phyloP scores from a whole-genome alignment of 1,284 basidiomycete species.

The Lignosus rhinocerotis region DNA sequence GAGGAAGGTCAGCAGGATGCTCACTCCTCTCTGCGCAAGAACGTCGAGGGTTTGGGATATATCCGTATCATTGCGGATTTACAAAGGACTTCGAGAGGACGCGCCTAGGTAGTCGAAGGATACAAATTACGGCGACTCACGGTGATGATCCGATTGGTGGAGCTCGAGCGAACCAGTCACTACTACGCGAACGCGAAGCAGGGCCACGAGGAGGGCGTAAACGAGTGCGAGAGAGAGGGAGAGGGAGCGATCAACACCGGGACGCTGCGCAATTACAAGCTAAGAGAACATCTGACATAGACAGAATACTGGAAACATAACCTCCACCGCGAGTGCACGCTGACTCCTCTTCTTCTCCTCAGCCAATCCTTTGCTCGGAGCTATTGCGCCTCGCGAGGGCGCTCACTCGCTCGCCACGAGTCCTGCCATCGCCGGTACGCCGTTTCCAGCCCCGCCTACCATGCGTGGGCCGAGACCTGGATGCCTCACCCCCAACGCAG shows the following conservation, averaged over 20 bases:
- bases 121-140: constrained; percentile 11
- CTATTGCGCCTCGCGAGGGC: constrained; percentile 25
- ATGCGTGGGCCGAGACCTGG: constrained; percentile 65
- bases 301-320: constrained; percentile 25
- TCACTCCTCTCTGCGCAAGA: background rate
- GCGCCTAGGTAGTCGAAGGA: constrained; percentile 1
- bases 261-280: constrained; percentile 23
- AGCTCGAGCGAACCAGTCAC: constrained; percentile 6
- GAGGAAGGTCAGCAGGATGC: constrained; percentile 1
- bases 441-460: constrained; percentile 58
- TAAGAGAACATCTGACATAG: constrained; percentile 23
- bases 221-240: constrained; percentile 10
- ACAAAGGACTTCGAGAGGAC: background rate
- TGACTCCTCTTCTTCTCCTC: constrained; percentile 15
- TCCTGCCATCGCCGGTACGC: constrained; percentile 71
- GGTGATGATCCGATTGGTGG: constrained; percentile 1
- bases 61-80: background rate
- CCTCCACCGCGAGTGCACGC: constrained; percentile 26
- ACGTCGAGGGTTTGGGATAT: no score
- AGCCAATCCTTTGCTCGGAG: constrained; percentile 6
- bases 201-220: background rate
- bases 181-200: constrained; percentile 8
- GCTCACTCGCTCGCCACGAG: constrained; percentile 70
- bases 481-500: constrained; percentile 77
- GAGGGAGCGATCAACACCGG: constrained; percentile 26